Conservation (phyloP, 2,329 filamentous ascomycete genomes). For the Sordariomycetes sp. region DNA sequence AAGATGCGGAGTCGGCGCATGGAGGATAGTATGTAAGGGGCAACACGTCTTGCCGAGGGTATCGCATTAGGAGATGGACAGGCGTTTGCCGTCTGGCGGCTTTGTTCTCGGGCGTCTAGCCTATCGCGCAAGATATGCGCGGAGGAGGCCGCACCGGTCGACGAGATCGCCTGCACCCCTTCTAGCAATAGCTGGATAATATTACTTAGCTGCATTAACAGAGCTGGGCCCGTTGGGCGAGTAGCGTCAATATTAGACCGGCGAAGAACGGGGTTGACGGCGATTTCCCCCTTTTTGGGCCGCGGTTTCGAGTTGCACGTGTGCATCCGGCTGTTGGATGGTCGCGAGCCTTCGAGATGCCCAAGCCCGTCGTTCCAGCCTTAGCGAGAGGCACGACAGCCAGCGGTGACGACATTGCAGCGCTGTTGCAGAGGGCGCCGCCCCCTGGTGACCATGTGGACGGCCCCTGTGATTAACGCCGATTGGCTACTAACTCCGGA, state of each 20-base stretch:
- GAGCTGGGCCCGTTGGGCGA: no score
- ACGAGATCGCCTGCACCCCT: no score
- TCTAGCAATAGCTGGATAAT: no score
- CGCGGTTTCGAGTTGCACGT: no score
- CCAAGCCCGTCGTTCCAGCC: not conserved
- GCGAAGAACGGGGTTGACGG: no score
- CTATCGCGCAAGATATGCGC: no score
- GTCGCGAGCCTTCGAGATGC: not conserved
- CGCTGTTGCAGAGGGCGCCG: not conserved
- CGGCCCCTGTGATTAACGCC: not conserved
- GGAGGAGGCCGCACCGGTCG: no score
- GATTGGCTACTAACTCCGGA: not conserved
- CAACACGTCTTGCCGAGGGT: not conserved
- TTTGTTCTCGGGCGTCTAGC: no score
- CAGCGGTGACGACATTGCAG: not conserved
- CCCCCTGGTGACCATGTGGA: not conserved
- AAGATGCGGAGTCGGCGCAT: slow-evolving; percentile 57
- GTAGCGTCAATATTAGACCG: no score
- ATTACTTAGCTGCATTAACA: no score
- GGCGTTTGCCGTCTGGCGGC: not conserved
- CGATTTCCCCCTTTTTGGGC: no score
- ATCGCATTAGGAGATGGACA: not conserved
- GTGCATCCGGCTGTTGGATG: not conserved
- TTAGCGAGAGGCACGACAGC: not conserved
- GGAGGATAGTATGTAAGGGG: slow-evolving; percentile 50